Conservation (phyloP, 2,329 filamentous ascomycete species). For the Fusarium mangiferae region DNA sequence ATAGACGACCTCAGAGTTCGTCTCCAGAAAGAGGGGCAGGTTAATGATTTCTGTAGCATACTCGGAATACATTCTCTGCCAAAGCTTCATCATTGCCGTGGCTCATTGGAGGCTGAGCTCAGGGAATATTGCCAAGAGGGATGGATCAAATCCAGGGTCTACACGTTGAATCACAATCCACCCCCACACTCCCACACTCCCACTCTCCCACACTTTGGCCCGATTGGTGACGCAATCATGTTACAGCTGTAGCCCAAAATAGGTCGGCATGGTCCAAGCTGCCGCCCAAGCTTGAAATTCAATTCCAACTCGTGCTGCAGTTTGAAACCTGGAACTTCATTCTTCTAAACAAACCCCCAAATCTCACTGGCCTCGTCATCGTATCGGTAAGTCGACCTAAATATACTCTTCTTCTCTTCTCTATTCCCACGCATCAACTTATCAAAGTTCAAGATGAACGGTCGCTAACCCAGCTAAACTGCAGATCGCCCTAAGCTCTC, state of each 20-base stretch:
- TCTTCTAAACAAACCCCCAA: neutral
- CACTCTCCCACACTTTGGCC: conserved; percentile 29
- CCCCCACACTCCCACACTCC: conserved; percentile 37
- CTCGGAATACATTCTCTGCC: neutral
- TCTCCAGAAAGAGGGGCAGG: neutral
- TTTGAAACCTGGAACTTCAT: neutral
- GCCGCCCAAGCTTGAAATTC: conserved; percentile 16
- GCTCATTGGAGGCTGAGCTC: conserved; percentile 10
- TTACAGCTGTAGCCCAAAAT: conserved; percentile 23
- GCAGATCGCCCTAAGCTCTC: conserved; percentile 3
- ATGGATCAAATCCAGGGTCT: conserved; percentile 20
- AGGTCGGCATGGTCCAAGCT: conserved; percentile 7
- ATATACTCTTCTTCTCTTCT: neutral
- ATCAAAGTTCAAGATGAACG: neutral
- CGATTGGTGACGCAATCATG: conserved; percentile 28
- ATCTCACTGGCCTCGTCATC: neutral
- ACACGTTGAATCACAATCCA: conserved; percentile 23
- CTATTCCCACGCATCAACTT: neutral
- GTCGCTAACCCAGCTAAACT: conserved; percentile 3
- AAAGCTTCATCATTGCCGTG: neutral
- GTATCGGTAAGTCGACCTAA: neutral
- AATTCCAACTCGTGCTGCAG: neutral
- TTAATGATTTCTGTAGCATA: neutral
- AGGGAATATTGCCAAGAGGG: neutral
- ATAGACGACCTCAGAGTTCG: neutral